Base-by-base conservation (phyloP, 2,329 filamentous ascomycete genomes). In the Neopestalotiopsis clavispora region DNA sequence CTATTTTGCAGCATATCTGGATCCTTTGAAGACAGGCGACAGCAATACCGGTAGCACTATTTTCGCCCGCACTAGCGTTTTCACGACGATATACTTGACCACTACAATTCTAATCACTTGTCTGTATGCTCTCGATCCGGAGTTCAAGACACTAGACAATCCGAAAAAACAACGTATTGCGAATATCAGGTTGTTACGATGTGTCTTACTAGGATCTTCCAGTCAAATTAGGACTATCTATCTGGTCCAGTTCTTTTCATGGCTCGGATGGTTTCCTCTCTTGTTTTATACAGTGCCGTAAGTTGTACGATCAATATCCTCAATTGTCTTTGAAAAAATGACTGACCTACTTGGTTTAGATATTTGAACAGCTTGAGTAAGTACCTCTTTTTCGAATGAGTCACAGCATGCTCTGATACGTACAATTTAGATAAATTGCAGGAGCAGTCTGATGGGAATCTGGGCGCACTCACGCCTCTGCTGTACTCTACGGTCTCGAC, bases 231-330 rank as follows among this genome's bases (percentile, higher is more conserved):
- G 63, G 23, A 56, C 42, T 13, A 65, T 65, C 6, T 56, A 20
- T 52, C 12, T 65, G 17, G 42, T 65, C 2, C 63, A 65, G 17
- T 65, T 65, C 20, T 56, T 65, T 34, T 52, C 17, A 14, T 65
- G 63, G 63, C 42, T 65, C 17, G 63, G 63, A 4, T 52, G 42
- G 63, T 65, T 65, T 34, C 63, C 63, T 38, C 52, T 65, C 1
- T 7, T 57, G 9, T 65, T 52, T 34, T 65, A 65, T 32, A 65
- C 63, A 28, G 63, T 65, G 14, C 38, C 45, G 63, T 65, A 65
- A 34, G 63, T 17, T 42, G 10, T 1, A 7, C 20, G 1, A 12
- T 12, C 5, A 20, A 4, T 30, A 28, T 28, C 57, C 13, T 3
- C 57, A 3, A 13, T 4, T 20, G 6, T 10, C 12, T 1, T 17